A percentile compares a stretch with the other conserved stretches of the same genome.
Conservation (phyloP, 805 yeast genomes). For the Priceomyces fermenticarens region DNA sequence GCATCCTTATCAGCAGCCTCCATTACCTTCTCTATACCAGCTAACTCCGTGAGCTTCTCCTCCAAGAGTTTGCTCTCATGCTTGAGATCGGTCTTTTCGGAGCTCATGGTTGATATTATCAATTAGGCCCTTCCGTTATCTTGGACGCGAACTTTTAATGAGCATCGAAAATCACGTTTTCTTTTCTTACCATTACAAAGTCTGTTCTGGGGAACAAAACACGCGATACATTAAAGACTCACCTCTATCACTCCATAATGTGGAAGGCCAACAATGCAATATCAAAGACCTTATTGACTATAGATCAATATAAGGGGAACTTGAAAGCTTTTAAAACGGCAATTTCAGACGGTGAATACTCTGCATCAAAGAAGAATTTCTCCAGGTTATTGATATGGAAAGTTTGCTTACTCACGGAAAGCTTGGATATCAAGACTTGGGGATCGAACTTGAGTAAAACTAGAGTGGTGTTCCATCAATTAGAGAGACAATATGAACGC, state of each 20-base stretch:
- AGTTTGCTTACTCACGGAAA: slow-evolving; percentile 32
- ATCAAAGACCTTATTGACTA: slow-evolving; percentile 33
- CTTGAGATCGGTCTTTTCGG: background rate
- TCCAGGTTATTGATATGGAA: slow-evolving; percentile 38
- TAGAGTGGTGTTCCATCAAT: slow-evolving; percentile 34
- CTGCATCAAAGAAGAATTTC: slow-evolving; percentile 18
- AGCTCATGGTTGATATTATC: background rate
- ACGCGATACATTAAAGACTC: too few species aligned
- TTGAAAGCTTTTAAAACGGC: slow-evolving; percentile 22
- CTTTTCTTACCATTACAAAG: too few species aligned
- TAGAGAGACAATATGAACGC: slow-evolving; percentile 26
- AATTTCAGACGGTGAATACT: slow-evolving; percentile 27
- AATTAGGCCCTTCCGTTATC: background rate
- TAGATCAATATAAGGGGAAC: slow-evolving; percentile 33
- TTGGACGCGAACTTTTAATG: too few species aligned
- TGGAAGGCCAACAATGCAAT: slow-evolving; percentile 33
- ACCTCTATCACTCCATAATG: slow-evolving; percentile 7
- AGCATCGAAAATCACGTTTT: too few species aligned
- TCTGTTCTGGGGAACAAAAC: too few species aligned
- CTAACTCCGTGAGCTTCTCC: slow-evolving; percentile 39
- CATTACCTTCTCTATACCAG: slow-evolving; percentile 56
- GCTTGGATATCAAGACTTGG: slow-evolving; percentile 34
- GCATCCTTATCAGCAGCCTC: slow-evolving; percentile 60
- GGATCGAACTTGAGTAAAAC: slow-evolving; percentile 22
- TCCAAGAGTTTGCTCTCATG: slow-evolving; percentile 16